Base-by-base conservation (phyloP, 805 yeast genomes). In the Lipomyces sp. region DNA sequence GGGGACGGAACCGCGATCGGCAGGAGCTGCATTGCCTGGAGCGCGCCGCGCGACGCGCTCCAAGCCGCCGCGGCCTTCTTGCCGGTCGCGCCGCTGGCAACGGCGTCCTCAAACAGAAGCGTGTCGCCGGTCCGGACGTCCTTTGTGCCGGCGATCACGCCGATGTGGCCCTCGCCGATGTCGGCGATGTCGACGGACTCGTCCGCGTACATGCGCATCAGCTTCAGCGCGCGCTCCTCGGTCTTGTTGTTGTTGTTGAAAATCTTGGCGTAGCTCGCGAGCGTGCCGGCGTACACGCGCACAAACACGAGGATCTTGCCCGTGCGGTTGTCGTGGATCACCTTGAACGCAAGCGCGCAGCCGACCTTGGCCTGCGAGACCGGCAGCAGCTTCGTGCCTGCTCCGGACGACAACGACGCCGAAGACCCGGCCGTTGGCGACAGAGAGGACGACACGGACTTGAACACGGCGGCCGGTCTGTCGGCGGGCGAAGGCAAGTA, bases 1-100 rank as follows among this genome's bases (percentile, higher is more conserved):
- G 98, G 95, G 1, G 96, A 95, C 0, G 98, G 98, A 0, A 86
- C 77, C 0, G 70, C 75, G 33, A 91, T 91, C 0, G 97, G 95
- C 50, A 83, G 76, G 28, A 90, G 75, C 32, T 47, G 53, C 50
- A 54, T 29, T 3, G 46, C 16, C 14, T 32, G 28, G 26, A 53
- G 14, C 23, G n/a, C 29, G 18, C 18, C 34, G 2, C 33, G 35
- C 22, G 37, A 16, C 23, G 18, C 36, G 2, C 33, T 37, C 22
- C 32, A 16, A 21, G 18, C 36, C 26, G 33, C 45, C 11, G 33
- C n/a, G n/a, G 14, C 24, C 37, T 68, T 66, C 10, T 69, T 57
- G 32, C 75, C 80, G 2, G 70, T 48, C 10, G 74, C 77, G n/a
- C n/a, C n/a, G n/a, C n/a, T n/a, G n/a, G n/a, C n/a, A n/a, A n/a